phyloP scores from a whole-genome alignment of 768 basidiomycete species.

The Collybiopsis luxurians region DNA sequence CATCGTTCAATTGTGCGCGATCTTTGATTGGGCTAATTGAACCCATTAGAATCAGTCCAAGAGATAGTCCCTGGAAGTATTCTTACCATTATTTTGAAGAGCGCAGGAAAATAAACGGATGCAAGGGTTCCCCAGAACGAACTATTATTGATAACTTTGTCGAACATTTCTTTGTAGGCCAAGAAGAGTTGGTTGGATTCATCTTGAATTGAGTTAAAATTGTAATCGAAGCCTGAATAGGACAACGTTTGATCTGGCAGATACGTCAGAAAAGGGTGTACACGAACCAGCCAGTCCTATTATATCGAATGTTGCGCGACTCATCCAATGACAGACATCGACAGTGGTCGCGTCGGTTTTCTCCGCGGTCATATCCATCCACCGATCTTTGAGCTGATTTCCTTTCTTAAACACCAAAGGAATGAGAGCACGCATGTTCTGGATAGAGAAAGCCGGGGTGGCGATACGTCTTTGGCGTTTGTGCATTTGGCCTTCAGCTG shows the following conservation, averaged over 20 bases:
- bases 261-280: not conserved
- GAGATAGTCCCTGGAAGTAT: not conserved
- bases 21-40: conserved; percentile 50
- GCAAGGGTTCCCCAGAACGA: conserved; percentile 42
- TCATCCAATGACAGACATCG: conserved; percentile 81
- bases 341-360: conserved; percentile 36
- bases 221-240: conserved; percentile 73
- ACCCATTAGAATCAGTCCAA: not conserved
- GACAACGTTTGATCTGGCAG: not conserved
- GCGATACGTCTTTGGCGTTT: conserved; percentile 77
- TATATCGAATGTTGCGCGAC: conserved; percentile 84
- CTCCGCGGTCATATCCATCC: conserved; percentile 47
- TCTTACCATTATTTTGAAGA: conserved; percentile 57
- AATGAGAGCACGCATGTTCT: conserved; percentile 68
- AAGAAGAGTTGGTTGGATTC: conserved; percentile 74
- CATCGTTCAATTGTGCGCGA: conserved; percentile 51
- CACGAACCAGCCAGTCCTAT: conserved; percentile 80
- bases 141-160: conserved; percentile 61
- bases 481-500: conserved; percentile 75
- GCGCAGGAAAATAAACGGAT: conserved; percentile 56
- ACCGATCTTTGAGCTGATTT: conserved; percentile 55
- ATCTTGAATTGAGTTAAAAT: conserved; percentile 80
- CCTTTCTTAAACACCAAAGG: conserved; percentile 75
- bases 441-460: conserved; percentile 77
- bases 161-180: conserved; percentile 88